Evolutionary conservation across 192 early-diverging fungal species (phyloP).

Genomic region (Linnemannia exigua): DNA sequence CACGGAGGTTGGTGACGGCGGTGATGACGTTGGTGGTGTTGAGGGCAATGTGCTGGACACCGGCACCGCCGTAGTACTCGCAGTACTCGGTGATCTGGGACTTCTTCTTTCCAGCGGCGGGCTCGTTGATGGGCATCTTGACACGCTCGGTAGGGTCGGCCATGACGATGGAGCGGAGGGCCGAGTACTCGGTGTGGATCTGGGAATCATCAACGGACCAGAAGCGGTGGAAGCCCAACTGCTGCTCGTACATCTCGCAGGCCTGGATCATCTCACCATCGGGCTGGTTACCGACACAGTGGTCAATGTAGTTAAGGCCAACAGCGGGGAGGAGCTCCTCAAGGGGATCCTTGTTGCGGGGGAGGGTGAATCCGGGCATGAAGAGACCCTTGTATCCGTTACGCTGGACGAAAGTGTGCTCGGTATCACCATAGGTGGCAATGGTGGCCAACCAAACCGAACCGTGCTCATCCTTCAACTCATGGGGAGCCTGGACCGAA

Average conservation of each 20-base stretch:
- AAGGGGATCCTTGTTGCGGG: conserved; percentile 67
- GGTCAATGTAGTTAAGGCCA: conserved; percentile 85
- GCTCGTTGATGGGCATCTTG: conserved; percentile 99
- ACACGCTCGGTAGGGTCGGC: conserved; percentile 90
- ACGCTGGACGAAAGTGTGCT: conserved; percentile 95
- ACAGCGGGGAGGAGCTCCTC: conserved; percentile 75
- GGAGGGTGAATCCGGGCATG: conserved; percentile 81
- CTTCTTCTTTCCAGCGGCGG: conserved; percentile 92
- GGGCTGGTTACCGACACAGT: conserved; percentile 97
- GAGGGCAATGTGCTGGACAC: conserved; percentile 96
- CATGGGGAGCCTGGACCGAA: conserved; percentile 83
- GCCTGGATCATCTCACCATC: conserved; percentile 89
- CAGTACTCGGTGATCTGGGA: conserved; percentile 96
- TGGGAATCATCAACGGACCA: conserved; percentile 98
- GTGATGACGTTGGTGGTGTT: conserved; percentile 88
- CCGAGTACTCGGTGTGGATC: conserved; percentile 96
- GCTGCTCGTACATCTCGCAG: conserved; percentile 87
- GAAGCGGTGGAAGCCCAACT: conserved; percentile 98
- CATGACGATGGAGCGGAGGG: conserved; percentile 96
- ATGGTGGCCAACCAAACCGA: conserved; percentile 93
- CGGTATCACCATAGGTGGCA: conserved; percentile 94
- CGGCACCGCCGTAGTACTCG: conserved; percentile 87
- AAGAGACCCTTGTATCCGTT: conserved; percentile 87
- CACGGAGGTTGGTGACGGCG: conserved; percentile 83
- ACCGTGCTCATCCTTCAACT: conserved; percentile 89